phyloP scores from a whole-genome alignment of 2,329 filamentous ascomycete species.

The Didymella segeticola region DNA sequence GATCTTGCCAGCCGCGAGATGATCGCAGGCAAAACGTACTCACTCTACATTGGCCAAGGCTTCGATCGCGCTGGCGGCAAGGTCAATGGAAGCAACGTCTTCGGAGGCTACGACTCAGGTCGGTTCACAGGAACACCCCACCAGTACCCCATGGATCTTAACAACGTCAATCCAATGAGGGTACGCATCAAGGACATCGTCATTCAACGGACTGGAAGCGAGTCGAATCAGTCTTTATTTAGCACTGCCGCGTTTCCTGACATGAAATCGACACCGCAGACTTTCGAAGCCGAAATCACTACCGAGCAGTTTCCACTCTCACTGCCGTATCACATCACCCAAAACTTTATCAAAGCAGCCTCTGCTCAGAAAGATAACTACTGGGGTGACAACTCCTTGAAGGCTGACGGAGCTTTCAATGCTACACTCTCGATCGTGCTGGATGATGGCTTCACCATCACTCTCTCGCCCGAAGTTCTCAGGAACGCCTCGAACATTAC shows the following conservation, averaged over 20 bases:
- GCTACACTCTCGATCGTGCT: constrained; percentile 52
- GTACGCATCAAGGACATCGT: constrained; percentile 51
- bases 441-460: constrained; percentile 50
- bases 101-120: constrained; percentile 55
- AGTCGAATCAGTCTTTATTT: constrained; percentile 46
- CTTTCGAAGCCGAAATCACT: constrained; percentile 52
- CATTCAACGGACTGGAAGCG: constrained; percentile 40
- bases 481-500: constrained; percentile 49
- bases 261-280: constrained; percentile 36
- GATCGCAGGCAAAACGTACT: constrained; percentile 51
- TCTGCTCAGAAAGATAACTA: constrained; percentile 46
- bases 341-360: constrained; percentile 49
- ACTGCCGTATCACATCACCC: constrained; percentile 50
- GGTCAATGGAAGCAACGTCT: constrained; percentile 52
- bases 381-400: constrained; percentile 48
- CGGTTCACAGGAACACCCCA: constrained; percentile 49
- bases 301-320: constrained; percentile 53
- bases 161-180: constrained; percentile 45
- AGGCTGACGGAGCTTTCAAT: constrained; percentile 46
- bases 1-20: constrained; percentile 43
- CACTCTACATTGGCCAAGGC: constrained; percentile 53
- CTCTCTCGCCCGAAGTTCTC: constrained; percentile 48
- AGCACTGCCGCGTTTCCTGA: constrained; percentile 39
- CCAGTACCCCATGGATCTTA: constrained; percentile 41
- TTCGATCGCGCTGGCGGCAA: constrained; percentile 50